phyloP scores from a whole-genome alignment of 805 yeast species.

The Wickerhamomyces silvicola region DNA sequence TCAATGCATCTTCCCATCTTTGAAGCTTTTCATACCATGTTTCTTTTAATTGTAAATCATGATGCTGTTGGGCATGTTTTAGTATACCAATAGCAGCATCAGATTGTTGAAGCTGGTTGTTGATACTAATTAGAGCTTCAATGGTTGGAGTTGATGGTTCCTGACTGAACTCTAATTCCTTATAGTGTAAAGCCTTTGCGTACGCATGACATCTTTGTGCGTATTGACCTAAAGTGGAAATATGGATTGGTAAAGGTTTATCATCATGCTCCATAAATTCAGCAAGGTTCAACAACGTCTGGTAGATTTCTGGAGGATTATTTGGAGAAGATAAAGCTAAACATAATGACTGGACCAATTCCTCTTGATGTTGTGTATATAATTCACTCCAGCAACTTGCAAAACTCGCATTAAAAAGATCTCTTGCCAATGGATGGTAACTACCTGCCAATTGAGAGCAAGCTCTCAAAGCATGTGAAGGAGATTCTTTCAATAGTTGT shows the following conservation, averaged over 20 bases:
- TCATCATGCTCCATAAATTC: conserved; percentile 98
- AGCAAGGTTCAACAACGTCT: conserved; percentile 79
- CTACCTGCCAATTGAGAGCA: conserved; percentile 86
- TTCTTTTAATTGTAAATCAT: conserved; percentile 85
- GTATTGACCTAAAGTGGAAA: conserved; percentile 83
- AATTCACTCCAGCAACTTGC: conserved; percentile 94
- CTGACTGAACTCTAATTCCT: conserved; percentile 89
- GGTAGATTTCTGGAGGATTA: conserved; percentile 94
- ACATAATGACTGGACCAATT: conserved; percentile 77
- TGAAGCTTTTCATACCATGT: conserved; percentile 97
- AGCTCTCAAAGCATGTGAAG: conserved; percentile 90
- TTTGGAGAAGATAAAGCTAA: conserved; percentile 84
- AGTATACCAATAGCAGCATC: conserved; percentile 97
- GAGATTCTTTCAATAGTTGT: conserved; percentile 83
- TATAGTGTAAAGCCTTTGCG: conserved; percentile 94
- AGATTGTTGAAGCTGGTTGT: conserved; percentile 90
- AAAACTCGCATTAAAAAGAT: conserved; percentile 89
- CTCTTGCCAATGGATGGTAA: conserved; percentile 82
- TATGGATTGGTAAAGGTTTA: conserved; percentile 85
- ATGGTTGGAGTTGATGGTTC: conserved; percentile 90
- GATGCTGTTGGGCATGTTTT: conserved; percentile 89
- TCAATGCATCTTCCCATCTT: conserved; percentile 96
- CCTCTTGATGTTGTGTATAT: conserved; percentile 84
- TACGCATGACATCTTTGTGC: conserved; percentile 96
- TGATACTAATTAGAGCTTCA: conserved; percentile 86